Evolutionary conservation across 306 rosid species (phyloP), one percentile per base, ranked within the genome.

Genomic region (Dalbergia oliveri): DNA sequence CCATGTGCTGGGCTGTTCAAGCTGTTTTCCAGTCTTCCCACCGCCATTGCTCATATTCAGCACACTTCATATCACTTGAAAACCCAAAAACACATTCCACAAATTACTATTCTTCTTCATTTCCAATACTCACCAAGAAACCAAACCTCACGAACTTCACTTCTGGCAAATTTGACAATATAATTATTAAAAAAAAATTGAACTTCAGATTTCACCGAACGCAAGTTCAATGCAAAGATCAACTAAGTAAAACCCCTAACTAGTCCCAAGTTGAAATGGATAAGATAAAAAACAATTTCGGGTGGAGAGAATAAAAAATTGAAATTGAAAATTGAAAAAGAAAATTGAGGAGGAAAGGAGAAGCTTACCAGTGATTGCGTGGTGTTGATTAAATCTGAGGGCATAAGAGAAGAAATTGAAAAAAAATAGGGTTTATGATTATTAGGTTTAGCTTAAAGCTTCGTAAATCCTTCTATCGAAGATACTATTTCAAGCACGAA

Each of bases 31-130:
- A 84, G 84, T 87, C 92, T 89, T 93, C 90, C 91, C 91, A 85
- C 86, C 90, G 49, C 97, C 97, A 94, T 94, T 79, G 88, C 86
- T 91, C 98, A 94, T 94, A 89, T 94, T 94, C 93, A 92, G 91
- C 83, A 75, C 91, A 75, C 93, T 86, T 88, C 98, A 89, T 88
- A 89, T 90, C 93, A 90, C 88, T 71, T 49, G 26, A 77, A 77
- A 88, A 74, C 73, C 74, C 69, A 65, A 75, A 75, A 41, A 67
- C 13, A 61, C 68, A 84, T 50, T 74, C 68, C 85, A 84, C 61
- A 85, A 75, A 83, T 64, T 86, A 71, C 79, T 86, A 76, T 59
- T 65, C 43, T 44, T 56, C 87, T 56, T 68, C 76, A 76, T 33
- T 15, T 23, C 69, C 71, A 76, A 54, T 83, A 81, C 56, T 66